phyloP scores from a whole-genome alignment of 2,329 filamentous ascomycete species.

The Hypoxylon sp. region DNA sequence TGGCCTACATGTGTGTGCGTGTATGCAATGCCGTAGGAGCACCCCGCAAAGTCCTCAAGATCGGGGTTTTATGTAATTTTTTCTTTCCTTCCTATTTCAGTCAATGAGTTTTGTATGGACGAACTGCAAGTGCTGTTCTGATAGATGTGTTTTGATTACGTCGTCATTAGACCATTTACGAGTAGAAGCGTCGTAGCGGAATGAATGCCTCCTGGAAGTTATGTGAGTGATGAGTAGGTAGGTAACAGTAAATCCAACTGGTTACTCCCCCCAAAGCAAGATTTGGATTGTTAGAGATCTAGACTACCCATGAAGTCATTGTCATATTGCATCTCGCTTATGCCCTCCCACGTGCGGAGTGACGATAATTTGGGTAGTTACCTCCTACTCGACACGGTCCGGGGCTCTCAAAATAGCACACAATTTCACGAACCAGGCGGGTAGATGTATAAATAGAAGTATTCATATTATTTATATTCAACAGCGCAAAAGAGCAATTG shows the following conservation, averaged over 20 bases:
- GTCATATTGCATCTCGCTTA: slow-evolving; percentile 35
- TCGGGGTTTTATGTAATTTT: slow-evolving; percentile 8
- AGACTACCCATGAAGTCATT: slow-evolving; percentile 29
- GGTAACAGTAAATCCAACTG: background rate
- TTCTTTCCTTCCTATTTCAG: slow-evolving; percentile 22
- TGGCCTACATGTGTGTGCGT: background rate
- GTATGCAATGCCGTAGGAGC: slow-evolving; percentile 36
- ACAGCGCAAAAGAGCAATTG: slow-evolving; percentile 31
- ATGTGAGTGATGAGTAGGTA: background rate
- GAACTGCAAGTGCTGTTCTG: too few relatives aligned
- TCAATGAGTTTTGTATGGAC: slow-evolving; percentile 2
- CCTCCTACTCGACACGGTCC: slow-evolving; percentile 12
- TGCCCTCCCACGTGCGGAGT: slow-evolving; percentile 35
- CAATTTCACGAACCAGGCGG: slow-evolving; percentile 15
- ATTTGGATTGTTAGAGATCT: slow-evolving; percentile 11
- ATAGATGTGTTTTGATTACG: background rate
- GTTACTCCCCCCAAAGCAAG: background rate
- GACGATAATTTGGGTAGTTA: slow-evolving; percentile 9
- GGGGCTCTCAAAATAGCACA: slow-evolving; percentile 38
- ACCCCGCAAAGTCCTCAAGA: slow-evolving; percentile 34
- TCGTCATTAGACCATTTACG: slow-evolving; percentile 7
- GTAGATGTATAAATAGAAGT: slow-evolving; percentile 42
- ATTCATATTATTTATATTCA: slow-evolving; percentile 32
- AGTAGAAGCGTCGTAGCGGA: slow-evolving; percentile 12
- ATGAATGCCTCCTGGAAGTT: slow-evolving; percentile 19